Base-by-base conservation (phyloP, 2,329 filamentous ascomycete species). In the Zymoseptoria tritici region DNA sequence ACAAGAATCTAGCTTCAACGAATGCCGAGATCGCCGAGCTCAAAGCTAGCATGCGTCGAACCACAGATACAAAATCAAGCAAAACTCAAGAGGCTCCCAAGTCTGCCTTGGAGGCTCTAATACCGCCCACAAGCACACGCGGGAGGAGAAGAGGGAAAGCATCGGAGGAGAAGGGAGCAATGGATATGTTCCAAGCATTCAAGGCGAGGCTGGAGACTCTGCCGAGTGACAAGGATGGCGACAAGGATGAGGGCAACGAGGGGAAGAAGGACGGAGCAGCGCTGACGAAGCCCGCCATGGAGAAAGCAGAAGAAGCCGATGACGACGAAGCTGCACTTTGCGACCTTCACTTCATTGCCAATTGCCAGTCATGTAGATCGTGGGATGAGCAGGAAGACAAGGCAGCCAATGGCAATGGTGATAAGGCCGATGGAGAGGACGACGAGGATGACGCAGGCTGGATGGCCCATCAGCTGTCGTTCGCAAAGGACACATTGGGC, bases 331-430 rank as follows among this genome's bases (percentile, higher is more conserved):
- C 85, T 2, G 82, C 82, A 55, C 80, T 95, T 3, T 99, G 94
- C 71, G 94, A 97, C 73, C 77, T 99, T 42, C 94, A 99, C 73
- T 99, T 97, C 74, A 95, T 99, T 64, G 89, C 89, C 54, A 90
- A 95, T 68, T 99, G 94, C 74, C 91, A 96, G 72, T 96, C 91
- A 52, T 97, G 94, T 74, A 85, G 84, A 60, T 84, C 87, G 0
- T 96, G 92, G 91, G 89, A 95, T 64, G 87, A 84, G 24, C 79
- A 83, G 49, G 81, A 82, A 20, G 81, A 80, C 36, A 84, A 86
- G 56, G 85, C 83, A 42, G 64, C 60, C 2, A 64, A 65, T 11
- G 60, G 22, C 4, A 79, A 81, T 21, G 78, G 78, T 2, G 83
- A 86, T 3, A 82, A 80, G 66, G 83, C 84, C 60, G 84, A 86